Conservation (phyloP, 192 early-diverging fungal genomes). For the Piromyces finnis region DNA sequence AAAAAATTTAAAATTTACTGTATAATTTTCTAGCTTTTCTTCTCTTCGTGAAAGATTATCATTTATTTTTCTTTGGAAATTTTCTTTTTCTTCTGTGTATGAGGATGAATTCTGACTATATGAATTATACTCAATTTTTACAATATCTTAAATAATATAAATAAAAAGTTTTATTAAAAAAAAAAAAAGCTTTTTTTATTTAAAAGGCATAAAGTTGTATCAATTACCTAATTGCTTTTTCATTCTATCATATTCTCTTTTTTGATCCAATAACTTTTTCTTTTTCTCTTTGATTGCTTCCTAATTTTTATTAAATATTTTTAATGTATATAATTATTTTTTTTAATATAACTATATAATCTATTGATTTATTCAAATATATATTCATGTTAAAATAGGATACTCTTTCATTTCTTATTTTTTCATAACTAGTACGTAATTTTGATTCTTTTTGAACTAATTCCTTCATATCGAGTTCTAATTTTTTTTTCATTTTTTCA, state of each 20-base stretch:
- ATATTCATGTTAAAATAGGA: neutral
- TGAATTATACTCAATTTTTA: neutral
- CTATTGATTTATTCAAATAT: no score
- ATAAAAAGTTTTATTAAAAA: no score
- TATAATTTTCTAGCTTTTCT: neutral
- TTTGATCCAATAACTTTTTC: constrained; percentile 8
- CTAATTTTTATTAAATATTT: neutral
- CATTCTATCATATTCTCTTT: constrained; percentile 10
- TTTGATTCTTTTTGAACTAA: constrained; percentile 13
- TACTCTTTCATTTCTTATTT: constrained; percentile 13
- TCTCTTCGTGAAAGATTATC: neutral
- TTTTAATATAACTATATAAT: no score
- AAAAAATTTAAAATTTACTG: neutral
- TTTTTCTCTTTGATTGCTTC: constrained; percentile 8
- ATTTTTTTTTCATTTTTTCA: constrained; percentile 5
- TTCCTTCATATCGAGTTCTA: constrained; percentile 9
- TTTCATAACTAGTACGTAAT: constrained; percentile 1
- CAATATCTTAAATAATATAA: neutral
- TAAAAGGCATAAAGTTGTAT: no score
- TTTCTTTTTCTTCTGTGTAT: neutral
- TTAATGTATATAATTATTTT: no score
- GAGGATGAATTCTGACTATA: neutral
- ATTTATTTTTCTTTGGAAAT: neutral
- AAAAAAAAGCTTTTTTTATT: no score
- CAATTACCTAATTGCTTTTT: constrained; percentile 17